Percentiles rank a stretch among this genome's conserved stretches.
Evolutionary conservation across 768 basidiomycete species (phyloP).

Genomic region (Termitomyces sp.): DNA sequence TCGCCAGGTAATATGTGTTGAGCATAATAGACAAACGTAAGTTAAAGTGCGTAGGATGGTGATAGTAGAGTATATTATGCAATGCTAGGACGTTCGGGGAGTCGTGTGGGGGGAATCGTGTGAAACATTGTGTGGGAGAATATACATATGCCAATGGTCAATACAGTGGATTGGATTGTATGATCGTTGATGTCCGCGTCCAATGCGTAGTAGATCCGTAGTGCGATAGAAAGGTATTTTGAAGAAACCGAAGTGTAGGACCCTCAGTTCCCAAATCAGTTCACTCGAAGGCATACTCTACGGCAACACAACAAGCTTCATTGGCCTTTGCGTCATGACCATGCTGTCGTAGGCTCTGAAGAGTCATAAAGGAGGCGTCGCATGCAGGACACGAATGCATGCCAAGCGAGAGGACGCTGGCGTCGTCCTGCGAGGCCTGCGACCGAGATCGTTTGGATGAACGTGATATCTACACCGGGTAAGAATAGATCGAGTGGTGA

Average conservation of each 20-base stretch:
- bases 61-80: constrained; percentile 10
- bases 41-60: constrained; percentile 6
- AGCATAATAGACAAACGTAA: constrained; percentile 11
- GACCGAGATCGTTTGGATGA: constrained; percentile 54
- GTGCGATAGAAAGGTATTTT: constrained; percentile 3
- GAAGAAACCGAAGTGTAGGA: constrained; percentile 4
- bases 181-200: constrained; percentile 9
- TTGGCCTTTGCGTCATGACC: constrained; percentile 45
- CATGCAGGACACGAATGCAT: constrained; percentile 71
- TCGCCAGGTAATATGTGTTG: not conserved
- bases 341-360: constrained; percentile 56
- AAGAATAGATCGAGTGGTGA: constrained; percentile 3
- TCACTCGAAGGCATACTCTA: constrained; percentile 66
- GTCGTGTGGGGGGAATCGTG: not conserved
- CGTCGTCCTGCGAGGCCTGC: constrained; percentile 25
- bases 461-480: constrained; percentile 37
- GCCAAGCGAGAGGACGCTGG: constrained; percentile 32
- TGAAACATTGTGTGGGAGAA: constrained; percentile 1
- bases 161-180: constrained; percentile 15
- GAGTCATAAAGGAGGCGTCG: constrained; percentile 58
- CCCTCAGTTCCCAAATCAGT: not conserved
- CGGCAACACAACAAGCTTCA: constrained; percentile 69
- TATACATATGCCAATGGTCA: constrained; percentile 14
- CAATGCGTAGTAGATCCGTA: constrained; percentile 1
- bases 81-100: constrained; percentile 7